Conservation (phyloP, 345 rosid genomes). For the Zanthoxylum bungeanum region DNA sequence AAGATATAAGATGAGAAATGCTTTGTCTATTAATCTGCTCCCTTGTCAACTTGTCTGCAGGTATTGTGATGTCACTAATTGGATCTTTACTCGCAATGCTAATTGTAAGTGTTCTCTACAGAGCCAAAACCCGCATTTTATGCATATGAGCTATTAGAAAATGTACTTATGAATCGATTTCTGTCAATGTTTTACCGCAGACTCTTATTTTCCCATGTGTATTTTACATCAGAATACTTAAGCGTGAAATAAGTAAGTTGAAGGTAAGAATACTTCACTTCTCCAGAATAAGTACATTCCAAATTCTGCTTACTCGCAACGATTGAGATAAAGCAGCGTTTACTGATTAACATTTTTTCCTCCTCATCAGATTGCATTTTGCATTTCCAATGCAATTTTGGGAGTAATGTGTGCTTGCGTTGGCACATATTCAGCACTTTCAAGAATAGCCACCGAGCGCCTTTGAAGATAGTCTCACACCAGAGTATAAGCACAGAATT, state of each 20-base stretch:
- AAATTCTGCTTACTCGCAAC: background rate
- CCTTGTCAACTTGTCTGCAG: conserved; percentile 33
- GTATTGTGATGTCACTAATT: conserved; percentile 60
- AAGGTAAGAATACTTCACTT: conserved; percentile 40
- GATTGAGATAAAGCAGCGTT: too few species aligned
- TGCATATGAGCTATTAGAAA: background rate
- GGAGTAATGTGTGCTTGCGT: conserved; percentile 47
- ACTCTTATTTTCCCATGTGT: conserved; percentile 69
- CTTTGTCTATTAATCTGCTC: conserved; percentile 8
- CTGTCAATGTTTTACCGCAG: conserved; percentile 33
- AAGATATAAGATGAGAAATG: background rate
- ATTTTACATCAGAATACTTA: conserved; percentile 56
- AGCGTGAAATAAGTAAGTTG: conserved; percentile 40
- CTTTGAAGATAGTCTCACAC: background rate
- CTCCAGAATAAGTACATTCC: background rate
- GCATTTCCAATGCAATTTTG: conserved; percentile 43
- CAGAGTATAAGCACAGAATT: background rate
- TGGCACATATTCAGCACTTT: conserved; percentile 67
- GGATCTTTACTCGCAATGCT: conserved; percentile 81
- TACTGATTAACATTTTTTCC: background rate
- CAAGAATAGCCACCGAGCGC: conserved; percentile 32
- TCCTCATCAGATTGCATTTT: conserved; percentile 46
- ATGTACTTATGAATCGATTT: background rate
- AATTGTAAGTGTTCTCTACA: conserved; percentile 42
- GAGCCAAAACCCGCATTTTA: background rate